Conservation (phyloP, 2,329 filamentous ascomycete species). For the Fusarium xyrophilum region DNA sequence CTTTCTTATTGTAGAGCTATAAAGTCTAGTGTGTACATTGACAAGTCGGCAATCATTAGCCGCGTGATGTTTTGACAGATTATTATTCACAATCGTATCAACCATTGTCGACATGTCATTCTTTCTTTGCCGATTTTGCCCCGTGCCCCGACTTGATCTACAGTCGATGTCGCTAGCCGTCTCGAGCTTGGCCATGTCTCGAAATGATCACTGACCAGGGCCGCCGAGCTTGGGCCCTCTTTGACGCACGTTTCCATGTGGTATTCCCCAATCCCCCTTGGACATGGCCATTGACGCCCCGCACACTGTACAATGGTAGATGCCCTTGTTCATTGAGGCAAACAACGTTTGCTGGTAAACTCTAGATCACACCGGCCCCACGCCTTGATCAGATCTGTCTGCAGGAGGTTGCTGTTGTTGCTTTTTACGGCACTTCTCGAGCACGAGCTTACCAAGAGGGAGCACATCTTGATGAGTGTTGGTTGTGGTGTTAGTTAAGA, state of each 20-base stretch:
- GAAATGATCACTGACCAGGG: not conserved
- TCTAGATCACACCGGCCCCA: constrained; percentile 9
- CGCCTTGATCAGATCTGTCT: constrained; percentile 13
- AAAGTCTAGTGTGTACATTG: constrained; percentile 28
- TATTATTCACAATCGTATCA: constrained; percentile 4
- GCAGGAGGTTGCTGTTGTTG: not conserved
- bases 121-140: not conserved
- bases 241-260: constrained; percentile 22
- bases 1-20: constrained; percentile 20
- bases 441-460: not conserved
- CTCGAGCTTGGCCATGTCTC: not conserved
- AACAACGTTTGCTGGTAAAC: constrained; percentile 17
- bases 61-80: not conserved
- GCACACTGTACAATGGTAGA: constrained; percentile 31
- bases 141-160: not conserved
- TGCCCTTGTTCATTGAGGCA: constrained; percentile 12
- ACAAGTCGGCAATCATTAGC: constrained; percentile 8
- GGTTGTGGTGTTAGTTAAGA: no score
- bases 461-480: not conserved
- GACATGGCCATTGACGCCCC: constrained; percentile 13
- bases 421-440: constrained; percentile 2
- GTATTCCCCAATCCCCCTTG: constrained; percentile 14
- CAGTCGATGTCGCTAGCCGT: not conserved
- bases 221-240: constrained; percentile 23
- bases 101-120: not conserved